Percentiles rank a stretch among this genome's conserved stretches.
phyloP scores from a whole-genome alignment of 495 filamentous ascomycete species.

The Podospora appendiculata region DNA sequence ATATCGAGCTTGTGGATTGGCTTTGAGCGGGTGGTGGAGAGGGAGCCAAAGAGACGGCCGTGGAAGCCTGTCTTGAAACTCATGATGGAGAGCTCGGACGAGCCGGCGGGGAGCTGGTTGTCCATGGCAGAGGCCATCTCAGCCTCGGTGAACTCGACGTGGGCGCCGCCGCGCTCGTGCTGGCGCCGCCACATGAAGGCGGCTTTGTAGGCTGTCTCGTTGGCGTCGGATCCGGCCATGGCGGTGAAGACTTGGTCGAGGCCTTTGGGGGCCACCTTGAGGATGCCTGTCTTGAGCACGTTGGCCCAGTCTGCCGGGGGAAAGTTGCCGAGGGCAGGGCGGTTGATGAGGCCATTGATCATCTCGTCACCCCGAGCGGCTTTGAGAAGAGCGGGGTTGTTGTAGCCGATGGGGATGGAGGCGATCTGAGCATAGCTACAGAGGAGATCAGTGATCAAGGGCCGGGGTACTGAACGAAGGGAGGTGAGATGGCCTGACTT shows the following conservation, averaged over 20 bases:
- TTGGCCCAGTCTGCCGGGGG: slow-evolving; percentile 83
- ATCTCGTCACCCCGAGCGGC: slow-evolving; percentile 71
- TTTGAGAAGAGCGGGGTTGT: slow-evolving; percentile 73
- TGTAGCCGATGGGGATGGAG: slow-evolving; percentile 95
- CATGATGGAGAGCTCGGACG: slow-evolving; percentile 72
- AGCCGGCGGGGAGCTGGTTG: slow-evolving; percentile 77
- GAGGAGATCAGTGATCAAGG: background rate
- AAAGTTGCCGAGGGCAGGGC: slow-evolving; percentile 94
- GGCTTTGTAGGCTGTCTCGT: slow-evolving; percentile 98
- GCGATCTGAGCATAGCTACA: slow-evolving; percentile 86
- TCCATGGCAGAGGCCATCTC: slow-evolving; percentile 75
- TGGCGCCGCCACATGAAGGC: slow-evolving; percentile 97
- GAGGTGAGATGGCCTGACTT: slow-evolving; percentile 26
- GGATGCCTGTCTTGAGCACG: slow-evolving; percentile 77
- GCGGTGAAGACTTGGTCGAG: slow-evolving; percentile 95
- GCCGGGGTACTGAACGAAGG: background rate
- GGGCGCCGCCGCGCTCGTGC: slow-evolving; percentile 72
- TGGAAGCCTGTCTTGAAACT: slow-evolving; percentile 94
- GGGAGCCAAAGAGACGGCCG: slow-evolving; percentile 85
- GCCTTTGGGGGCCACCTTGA: slow-evolving; percentile 84
- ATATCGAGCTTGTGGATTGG: slow-evolving; percentile 98
- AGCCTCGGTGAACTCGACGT: slow-evolving; percentile 76
- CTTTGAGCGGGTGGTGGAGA: slow-evolving; percentile 93
- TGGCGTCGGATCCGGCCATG: slow-evolving; percentile 92
- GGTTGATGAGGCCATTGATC: slow-evolving; percentile 79